Conservation (phyloP, 1,284 basidiomycete genomes). For the Schizopora paradoxa region DNA sequence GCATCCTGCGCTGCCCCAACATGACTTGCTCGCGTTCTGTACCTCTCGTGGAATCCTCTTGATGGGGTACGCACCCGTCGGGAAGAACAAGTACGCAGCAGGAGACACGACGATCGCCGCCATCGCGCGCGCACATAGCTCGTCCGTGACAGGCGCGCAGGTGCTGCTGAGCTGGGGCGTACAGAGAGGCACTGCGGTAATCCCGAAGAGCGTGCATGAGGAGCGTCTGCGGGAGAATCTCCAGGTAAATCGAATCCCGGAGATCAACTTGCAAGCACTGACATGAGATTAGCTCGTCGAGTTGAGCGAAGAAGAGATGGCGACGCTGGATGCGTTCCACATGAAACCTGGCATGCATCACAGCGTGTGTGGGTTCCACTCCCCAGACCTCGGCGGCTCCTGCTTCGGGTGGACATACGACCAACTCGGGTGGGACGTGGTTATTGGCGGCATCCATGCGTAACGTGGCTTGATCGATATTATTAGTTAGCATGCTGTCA, state of each 20-base stretch:
- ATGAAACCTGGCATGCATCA: conserved; percentile 41
- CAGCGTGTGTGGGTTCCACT: conserved; percentile 28
- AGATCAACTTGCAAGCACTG: too few species aligned
- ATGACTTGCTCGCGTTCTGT: conserved; percentile 54
- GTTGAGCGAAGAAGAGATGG: conserved; percentile 27
- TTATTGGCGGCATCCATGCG: conserved; percentile 3
- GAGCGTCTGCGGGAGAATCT: conserved; percentile 38
- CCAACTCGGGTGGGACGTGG: conserved; percentile 42
- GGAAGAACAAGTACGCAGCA: conserved; percentile 29
- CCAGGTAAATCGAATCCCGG: conserved; percentile 23
- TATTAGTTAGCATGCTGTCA: too few species aligned
- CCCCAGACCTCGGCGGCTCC: conserved; percentile 31
- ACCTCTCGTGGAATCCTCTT: conserved; percentile 53
- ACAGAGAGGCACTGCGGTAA: conserved; percentile 36
- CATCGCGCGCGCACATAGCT: conserved; percentile 20
- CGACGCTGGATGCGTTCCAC: conserved; percentile 36
- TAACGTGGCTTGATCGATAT: too few species aligned
- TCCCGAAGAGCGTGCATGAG: conserved; percentile 41
- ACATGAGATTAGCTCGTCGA: conserved; percentile 25
- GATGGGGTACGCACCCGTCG: conserved; percentile 66
- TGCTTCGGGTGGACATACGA: conserved; percentile 48
- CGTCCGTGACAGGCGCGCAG: conserved; percentile 43
- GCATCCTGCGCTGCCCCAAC: conserved; percentile 54
- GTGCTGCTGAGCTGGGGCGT: conserved; percentile 50
- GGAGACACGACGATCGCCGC: conserved; percentile 19